Evolutionary conservation across 148 eudicot genomes (phyloP), one percentile per base, ranked within the genome.

Genomic region (Rhododendron ovatum): DNA sequence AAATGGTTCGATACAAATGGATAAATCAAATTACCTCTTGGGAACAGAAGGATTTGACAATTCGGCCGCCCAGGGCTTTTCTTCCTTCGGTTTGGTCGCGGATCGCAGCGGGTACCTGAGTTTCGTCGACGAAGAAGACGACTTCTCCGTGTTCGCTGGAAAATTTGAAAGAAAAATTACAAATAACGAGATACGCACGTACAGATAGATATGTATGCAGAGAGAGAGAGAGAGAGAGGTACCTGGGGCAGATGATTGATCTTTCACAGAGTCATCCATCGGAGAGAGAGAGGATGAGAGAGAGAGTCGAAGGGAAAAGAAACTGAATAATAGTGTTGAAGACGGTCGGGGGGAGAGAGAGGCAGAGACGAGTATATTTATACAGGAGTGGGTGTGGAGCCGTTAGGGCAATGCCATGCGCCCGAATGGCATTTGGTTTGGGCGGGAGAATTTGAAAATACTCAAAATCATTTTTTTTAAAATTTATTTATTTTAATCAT

Each of bases 31-130:
- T 41, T 48, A 86, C 93, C 93, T 91, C 82, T 90, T 94, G 1
- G 91, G 67, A 73, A 88, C 87, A 80, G 89, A 82, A 37, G 92
- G 83, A 24, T 83, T 80, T 28, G 90, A 78, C 76, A 84, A 84
- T 14, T 45, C 84, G 22, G 88, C 41, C 0, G 82, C 89, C 20
- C 88, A 87, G 2, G 94, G 87, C 81, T 88, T 90, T 47, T 77
- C 89, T 63, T 90, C 89, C 89, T 90, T 91, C 73, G 77, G 30
- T 53, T 90, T 92, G 7, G 91, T 43, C 0, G 91, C 90, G 0
- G 96, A 94, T 78, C 94, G 91, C n/a, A 94, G 89, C 59, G 96
- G 96, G 84, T 94, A 94, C 71, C 94, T 83, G 26, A 91, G 93
- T 81, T 87, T 92, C 6, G 87, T 53, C 20, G 20, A 53, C 5